Evolutionary conservation across 2,329 filamentous ascomycete genomes (phyloP).

Genomic region (Leptographium wingfieldii): DNA sequence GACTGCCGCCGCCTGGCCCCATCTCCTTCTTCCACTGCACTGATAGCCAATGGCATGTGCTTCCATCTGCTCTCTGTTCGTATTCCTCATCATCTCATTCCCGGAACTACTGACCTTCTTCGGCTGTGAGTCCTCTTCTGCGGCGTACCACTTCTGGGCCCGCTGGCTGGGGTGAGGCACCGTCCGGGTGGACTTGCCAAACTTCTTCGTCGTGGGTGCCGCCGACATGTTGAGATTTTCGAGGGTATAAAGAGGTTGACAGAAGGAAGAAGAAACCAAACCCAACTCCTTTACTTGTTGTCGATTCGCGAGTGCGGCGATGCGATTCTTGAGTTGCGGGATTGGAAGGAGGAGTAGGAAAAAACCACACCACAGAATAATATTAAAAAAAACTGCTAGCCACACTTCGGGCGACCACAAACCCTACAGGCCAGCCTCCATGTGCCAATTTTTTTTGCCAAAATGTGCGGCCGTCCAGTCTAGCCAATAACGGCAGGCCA

Average conservation of each 20-base stretch:
- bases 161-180: conserved; percentile 79
- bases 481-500: conserved; percentile 2
- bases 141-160: conserved; percentile 98
- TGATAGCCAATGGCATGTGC: background rate
- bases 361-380: conserved; percentile 11
- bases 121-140: conserved; percentile 74
- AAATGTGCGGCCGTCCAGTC: background rate
- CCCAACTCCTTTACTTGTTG: conserved; percentile 4
- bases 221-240: conserved; percentile 51
- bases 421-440: conserved; percentile 8
- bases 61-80: background rate
- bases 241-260: conserved; percentile 2
- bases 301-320: conserved; percentile 8
- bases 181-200: conserved; percentile 80
- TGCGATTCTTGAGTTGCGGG: conserved; percentile 4
- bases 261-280: conserved; percentile 5
- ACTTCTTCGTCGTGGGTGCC: conserved; percentile 73
- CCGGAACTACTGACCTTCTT: conserved; percentile 71
- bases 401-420: background rate
- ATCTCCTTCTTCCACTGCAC: background rate
- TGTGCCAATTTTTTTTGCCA: conserved; percentile 9
- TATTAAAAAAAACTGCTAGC: conserved; percentile 5
- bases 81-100: background rate
- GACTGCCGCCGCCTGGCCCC: background rate
- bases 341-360: background rate